phyloP scores from a whole-genome alignment of 1,284 basidiomycete species.

The Omphalotus olearius region DNA sequence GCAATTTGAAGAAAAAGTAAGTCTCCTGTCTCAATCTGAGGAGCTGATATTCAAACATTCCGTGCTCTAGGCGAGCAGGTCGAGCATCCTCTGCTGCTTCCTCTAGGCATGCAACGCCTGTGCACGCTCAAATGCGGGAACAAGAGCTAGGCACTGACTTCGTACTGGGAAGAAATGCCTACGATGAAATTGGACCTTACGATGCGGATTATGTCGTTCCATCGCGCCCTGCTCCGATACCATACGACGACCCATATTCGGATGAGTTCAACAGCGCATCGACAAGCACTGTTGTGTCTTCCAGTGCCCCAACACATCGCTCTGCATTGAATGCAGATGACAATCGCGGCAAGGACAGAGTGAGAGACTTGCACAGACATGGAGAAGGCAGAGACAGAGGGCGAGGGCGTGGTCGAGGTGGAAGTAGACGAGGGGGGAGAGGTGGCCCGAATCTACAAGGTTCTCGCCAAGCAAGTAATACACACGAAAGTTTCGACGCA shows the following conservation, averaged over 20 bases:
- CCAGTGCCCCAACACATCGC: conserved; percentile 17
- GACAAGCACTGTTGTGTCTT: neutral
- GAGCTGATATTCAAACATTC: neutral
- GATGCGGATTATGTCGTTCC: conserved; percentile 56
- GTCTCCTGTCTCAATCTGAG: conserved; percentile 14
- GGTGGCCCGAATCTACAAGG: conserved; percentile 1
- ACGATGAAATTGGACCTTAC: conserved; percentile 59
- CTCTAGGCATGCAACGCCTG: conserved; percentile 52
- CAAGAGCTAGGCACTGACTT: conserved; percentile 48
- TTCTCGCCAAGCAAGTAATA: neutral
- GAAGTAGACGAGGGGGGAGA: conserved; percentile 19
- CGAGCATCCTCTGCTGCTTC: conserved; percentile 42
- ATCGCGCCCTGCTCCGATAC: conserved; percentile 57
- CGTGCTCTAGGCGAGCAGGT: conserved; percentile 43
- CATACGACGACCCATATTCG: conserved; percentile 76
- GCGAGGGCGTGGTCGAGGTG: conserved; percentile 33
- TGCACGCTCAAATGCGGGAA: conserved; percentile 47
- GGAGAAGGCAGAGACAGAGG: conserved; percentile 23
- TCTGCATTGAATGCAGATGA: neutral
- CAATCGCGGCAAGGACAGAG: conserved; percentile 1
- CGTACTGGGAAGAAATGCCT: conserved; percentile 52
- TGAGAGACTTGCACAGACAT: conserved; percentile 3
- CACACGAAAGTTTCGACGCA: neutral
- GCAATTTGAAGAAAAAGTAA: conserved; percentile 51
- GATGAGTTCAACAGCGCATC: conserved; percentile 33